Conservation (phyloP, 257 asterid species). For the Galeopsis tetrahit region DNA sequence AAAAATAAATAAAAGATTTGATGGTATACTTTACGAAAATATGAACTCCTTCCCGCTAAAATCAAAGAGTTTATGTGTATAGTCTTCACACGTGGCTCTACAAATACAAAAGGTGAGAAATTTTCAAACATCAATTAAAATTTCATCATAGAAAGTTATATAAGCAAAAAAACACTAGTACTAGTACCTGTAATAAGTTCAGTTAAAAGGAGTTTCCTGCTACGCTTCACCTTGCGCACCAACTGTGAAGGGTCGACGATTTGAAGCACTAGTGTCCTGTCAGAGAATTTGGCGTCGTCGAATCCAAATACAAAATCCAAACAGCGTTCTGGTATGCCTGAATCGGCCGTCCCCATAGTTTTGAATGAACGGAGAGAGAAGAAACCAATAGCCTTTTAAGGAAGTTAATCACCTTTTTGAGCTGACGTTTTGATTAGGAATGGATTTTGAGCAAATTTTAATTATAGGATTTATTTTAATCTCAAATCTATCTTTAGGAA, state of each 20-base stretch:
- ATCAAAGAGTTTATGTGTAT: constrained; percentile 31
- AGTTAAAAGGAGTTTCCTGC: no score
- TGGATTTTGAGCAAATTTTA: no score
- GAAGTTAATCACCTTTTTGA: no score
- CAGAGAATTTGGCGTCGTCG: not conserved
- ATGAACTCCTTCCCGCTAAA: constrained; percentile 75
- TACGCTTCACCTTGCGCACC: not conserved
- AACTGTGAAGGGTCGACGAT: not conserved
- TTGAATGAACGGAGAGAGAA: no score
- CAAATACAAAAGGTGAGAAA: no score
- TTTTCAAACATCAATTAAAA: not conserved
- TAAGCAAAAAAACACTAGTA: not conserved
- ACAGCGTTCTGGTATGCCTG: no score
- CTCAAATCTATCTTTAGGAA: no score
- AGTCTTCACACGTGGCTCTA: not conserved
- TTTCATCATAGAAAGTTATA: not conserved
- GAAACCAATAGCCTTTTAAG: no score
- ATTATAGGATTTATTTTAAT: no score
- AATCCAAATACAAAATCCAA: not conserved
- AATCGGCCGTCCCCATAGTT: no score
- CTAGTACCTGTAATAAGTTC: no score
- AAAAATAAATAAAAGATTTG: not conserved
- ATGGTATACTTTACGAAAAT: constrained; percentile 64
- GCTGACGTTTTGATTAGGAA: no score
- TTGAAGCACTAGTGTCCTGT: not conserved